These are phyloP conservation scores for Salvia splendens DNA, from an alignment of 257 asterid species.

Conservation along the genomic window DNA sequence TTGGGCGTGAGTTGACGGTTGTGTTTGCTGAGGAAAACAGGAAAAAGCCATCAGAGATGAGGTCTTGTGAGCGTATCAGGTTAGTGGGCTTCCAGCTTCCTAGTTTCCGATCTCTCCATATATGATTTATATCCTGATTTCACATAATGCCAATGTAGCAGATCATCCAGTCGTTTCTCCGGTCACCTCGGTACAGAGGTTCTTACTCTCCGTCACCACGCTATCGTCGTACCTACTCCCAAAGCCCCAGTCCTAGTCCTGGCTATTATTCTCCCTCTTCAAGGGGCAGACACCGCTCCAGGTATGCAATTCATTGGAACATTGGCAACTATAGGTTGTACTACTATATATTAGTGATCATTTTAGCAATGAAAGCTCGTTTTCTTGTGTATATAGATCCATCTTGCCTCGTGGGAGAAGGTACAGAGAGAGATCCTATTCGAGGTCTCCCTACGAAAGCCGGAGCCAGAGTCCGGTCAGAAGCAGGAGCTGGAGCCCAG, in stretches of 20 bases:
- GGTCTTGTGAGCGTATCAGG: conserved; percentile 62
- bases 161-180: conserved; percentile 25
- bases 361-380: not conserved
- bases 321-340: not conserved
- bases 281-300: conserved; percentile 36
- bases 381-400: conserved; percentile 35
- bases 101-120: not conserved
- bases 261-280: conserved; percentile 38
- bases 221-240: conserved; percentile 34
- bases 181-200: conserved; percentile 30
- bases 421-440: conserved; percentile 48
- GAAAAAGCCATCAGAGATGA: conserved; percentile 80
- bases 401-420: conserved; percentile 40
- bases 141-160: conserved; percentile 6
- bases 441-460: conserved; percentile 45
- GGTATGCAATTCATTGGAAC: conserved; percentile 25
- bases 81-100: conserved; percentile 14
- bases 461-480: conserved; percentile 33
- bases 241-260: conserved; percentile 43
- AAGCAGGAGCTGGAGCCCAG: conserved; percentile 30
- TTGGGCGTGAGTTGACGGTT: conserved; percentile 68
- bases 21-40: conserved; percentile 79
- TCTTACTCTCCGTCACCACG: conserved; percentile 32
- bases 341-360: not conserved
- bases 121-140: not conserved